phyloP scores from a whole-genome alignment of 805 yeast species.

The Starmerella geochares region DNA sequence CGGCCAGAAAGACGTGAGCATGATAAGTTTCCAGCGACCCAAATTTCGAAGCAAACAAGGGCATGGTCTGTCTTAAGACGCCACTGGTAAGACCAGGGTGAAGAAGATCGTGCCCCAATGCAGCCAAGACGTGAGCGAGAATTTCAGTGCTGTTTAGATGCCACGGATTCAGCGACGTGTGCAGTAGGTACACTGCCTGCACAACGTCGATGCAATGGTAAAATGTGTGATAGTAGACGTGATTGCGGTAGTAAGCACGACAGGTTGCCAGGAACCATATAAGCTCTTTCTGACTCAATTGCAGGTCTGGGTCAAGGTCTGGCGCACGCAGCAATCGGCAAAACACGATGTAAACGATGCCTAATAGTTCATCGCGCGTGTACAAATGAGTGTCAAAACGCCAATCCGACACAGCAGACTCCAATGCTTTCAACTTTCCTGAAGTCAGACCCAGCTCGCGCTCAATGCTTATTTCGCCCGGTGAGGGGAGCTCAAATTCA shows the following conservation, averaged over 20 bases:
- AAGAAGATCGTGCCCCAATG: conserved; percentile 90
- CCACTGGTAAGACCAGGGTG: conserved; percentile 93
- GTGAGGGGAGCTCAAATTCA: conserved; percentile 13
- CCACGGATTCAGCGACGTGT: conserved; percentile 5
- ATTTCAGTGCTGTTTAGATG: conserved; percentile 36
- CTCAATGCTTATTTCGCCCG: conserved; percentile 1
- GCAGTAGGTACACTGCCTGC: conserved; percentile 65
- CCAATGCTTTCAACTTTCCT: conserved; percentile 7
- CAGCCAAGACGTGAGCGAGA: conserved; percentile 60
- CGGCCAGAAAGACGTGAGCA: conserved; percentile 47
- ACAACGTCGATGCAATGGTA: conserved; percentile 92
- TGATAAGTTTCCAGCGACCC: conserved; percentile 75
- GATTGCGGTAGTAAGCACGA: conserved; percentile 69
- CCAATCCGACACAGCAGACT: conserved; percentile 35
- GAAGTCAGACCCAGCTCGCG: conserved; percentile 14
- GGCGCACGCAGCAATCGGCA: conserved; percentile 32
- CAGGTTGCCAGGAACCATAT: conserved; percentile 53
- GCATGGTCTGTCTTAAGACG: conserved; percentile 46
- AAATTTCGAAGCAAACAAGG: conserved; percentile 57
- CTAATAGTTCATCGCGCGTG: conserved; percentile 53
- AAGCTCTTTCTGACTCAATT: conserved; percentile 38
- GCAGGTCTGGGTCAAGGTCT: conserved; percentile 16
- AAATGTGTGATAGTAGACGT: conserved; percentile 89
- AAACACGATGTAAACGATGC: conserved; percentile 49
- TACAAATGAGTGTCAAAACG: conserved; percentile 60